Percentiles rank a stretch among this genome's conserved stretches.
These are phyloP conservation scores for Eimeria brunetti DNA, from an alignment of 169 alveolate genomes.

Conservation along the genomic window DNA sequence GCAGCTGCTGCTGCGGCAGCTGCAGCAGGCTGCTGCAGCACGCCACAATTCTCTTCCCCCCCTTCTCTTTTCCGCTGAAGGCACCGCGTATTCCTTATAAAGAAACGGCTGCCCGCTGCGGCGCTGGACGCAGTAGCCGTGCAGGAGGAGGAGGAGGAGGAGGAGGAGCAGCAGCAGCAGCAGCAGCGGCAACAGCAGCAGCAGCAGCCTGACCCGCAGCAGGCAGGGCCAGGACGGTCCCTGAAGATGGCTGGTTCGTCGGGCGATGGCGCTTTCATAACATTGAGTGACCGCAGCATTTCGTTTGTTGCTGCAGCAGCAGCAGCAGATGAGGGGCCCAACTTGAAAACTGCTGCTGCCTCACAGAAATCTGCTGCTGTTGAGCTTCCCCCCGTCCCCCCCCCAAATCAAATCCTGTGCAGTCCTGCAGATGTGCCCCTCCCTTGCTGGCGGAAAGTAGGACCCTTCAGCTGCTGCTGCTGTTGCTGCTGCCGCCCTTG, in stretches of 20 bases:
- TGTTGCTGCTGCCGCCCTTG: background rate
- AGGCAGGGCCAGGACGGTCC: background rate
- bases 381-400: conserved; percentile 35
- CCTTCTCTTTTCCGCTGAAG: background rate
- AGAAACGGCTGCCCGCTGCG: background rate
- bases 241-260: conserved; percentile 29
- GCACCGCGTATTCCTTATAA: background rate
- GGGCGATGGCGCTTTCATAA: background rate
- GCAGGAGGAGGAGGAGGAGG: too few species aligned
- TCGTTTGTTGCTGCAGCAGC: conserved; percentile 3
- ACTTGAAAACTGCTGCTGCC: background rate
- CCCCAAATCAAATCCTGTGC: conserved; percentile 18
- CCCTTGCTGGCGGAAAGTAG: conserved; percentile 59
- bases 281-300: conserved; percentile 28
- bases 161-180: conserved; percentile 17
- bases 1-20: conserved; percentile 20
- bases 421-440: conserved; percentile 53
- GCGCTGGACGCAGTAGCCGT: too few species aligned
- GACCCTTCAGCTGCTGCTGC: conserved; percentile 1
- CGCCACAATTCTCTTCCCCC: background rate
- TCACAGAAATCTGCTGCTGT: background rate
- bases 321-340: conserved; percentile 19
- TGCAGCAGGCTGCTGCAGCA: background rate
- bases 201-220: conserved; percentile 16
- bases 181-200: background rate